phyloP scores from a whole-genome alignment of 139 green algal genomes.

The Chlamydomonas sp. region DNA sequence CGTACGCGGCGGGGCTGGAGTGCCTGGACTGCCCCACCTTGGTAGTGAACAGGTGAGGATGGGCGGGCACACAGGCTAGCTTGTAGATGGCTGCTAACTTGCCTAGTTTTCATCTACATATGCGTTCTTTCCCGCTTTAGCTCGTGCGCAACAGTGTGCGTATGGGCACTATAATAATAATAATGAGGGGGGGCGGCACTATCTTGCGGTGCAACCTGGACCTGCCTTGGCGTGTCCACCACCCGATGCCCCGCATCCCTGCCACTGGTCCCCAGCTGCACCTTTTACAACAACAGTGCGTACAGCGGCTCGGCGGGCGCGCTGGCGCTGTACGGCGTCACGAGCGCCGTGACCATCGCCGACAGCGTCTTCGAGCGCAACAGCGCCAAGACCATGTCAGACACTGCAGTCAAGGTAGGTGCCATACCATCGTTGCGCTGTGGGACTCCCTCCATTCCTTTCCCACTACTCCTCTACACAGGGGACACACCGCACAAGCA shows the following conservation, averaged over 20 bases:
- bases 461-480: no score
- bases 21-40: constrained; percentile 2
- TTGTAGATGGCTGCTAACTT: background rate
- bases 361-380: background rate
- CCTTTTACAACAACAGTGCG: background rate
- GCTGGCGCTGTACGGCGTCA: background rate
- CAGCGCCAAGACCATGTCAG: background rate
- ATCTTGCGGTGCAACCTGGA: background rate
- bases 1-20: background rate
- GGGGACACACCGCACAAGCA: no score
- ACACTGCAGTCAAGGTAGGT: background rate
- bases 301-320: constrained; percentile 6
- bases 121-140: background rate
- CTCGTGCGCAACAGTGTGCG: no score
- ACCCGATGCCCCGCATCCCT: background rate
- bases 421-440: background rate
- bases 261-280: background rate
- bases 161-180: no score
- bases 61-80: background rate
- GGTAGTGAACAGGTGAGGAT: background rate
- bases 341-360: background rate
- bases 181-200: background rate
- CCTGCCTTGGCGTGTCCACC: no score
- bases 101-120: background rate
- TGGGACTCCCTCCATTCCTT: no score